Conservation (phyloP, 345 rosid species). For the Sisymbrium altissimum region DNA sequence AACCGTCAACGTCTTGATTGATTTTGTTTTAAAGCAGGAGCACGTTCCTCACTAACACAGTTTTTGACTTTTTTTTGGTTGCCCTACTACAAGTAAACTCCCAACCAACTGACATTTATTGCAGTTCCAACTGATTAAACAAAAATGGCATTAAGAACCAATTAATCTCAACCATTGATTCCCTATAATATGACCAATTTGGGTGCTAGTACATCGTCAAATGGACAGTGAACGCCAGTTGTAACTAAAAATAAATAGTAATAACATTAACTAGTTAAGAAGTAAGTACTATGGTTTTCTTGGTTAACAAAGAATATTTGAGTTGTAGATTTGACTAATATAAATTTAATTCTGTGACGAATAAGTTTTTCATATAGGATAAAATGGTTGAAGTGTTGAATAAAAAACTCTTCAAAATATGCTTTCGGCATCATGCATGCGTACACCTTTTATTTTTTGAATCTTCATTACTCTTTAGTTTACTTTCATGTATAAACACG, state of each 20-base stretch:
- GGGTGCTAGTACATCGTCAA: constrained; percentile 2
- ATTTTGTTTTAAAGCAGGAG: constrained; percentile 21
- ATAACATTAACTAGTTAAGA: neutral
- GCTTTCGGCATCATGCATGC: neutral
- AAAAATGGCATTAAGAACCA: neutral
- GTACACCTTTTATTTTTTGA: neutral
- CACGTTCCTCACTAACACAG: constrained; percentile 34
- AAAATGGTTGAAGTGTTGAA: neutral
- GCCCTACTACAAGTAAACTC: constrained; percentile 24
- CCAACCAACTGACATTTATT: constrained; percentile 31
- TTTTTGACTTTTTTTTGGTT: neutral
- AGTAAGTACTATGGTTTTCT: neutral
- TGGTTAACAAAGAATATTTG: neutral
- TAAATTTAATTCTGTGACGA: neutral
- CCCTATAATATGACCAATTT: constrained; percentile 10
- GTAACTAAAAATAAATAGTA: neutral
- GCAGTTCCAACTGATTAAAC: constrained; percentile 2
- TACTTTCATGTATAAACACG: neutral
- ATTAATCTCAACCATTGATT: constrained; percentile 10
- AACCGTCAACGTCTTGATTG: constrained; percentile 22
- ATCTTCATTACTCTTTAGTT: neutral
- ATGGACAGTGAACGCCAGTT: neutral
- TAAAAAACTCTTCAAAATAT: neutral
- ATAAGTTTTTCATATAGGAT: neutral
- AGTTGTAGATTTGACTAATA: neutral